Conservation (phyloP, 352 stramenopile genomes). For the Phytophthora lateralis region DNA sequence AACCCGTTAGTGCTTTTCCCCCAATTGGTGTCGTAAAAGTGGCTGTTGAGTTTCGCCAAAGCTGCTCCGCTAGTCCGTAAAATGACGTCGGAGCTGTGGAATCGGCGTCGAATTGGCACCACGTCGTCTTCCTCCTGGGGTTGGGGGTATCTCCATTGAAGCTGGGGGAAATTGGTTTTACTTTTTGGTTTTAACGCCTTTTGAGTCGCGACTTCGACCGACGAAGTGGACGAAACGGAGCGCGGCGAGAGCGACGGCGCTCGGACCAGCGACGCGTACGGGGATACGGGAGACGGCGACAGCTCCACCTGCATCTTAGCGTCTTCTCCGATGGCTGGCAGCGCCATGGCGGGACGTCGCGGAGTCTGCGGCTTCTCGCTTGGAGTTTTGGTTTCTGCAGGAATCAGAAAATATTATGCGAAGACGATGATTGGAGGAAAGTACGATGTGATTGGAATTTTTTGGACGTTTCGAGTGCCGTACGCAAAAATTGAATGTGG, state of each 20-base stretch:
- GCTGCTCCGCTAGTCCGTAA: slow-evolving; percentile 22
- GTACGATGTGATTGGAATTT: not conserved
- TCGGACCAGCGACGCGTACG: slow-evolving; percentile 8
- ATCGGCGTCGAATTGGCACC: slow-evolving; percentile 44
- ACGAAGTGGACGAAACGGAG: slow-evolving; percentile 25
- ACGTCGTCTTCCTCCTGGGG: slow-evolving; percentile 14
- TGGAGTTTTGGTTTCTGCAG: not conserved
- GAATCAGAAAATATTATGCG: slow-evolving; percentile 38
- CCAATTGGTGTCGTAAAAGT: slow-evolving; percentile 17
- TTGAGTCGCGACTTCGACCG: slow-evolving; percentile 7
- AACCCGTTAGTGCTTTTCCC: slow-evolving; percentile 23
- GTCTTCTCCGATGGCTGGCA: slow-evolving; percentile 61
- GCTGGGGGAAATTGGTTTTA: slow-evolving; percentile 1
- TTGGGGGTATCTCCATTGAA: slow-evolving; percentile 11
- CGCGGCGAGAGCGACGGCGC: slow-evolving; percentile 33
- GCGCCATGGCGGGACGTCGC: slow-evolving; percentile 18
- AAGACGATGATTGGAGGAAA: not conserved
- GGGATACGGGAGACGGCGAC: slow-evolving; percentile 2
- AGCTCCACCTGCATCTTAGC: slow-evolving; percentile 37
- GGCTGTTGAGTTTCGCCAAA: slow-evolving; percentile 18
- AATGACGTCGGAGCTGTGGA: slow-evolving; percentile 69
- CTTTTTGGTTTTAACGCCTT: slow-evolving; percentile 7
- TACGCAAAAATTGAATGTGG: no score
- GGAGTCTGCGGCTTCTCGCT: slow-evolving; percentile 24
- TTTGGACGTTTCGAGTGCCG: no score